Conservation (phyloP, 441 rosid genomes). For the Melastoma candidum region DNA sequence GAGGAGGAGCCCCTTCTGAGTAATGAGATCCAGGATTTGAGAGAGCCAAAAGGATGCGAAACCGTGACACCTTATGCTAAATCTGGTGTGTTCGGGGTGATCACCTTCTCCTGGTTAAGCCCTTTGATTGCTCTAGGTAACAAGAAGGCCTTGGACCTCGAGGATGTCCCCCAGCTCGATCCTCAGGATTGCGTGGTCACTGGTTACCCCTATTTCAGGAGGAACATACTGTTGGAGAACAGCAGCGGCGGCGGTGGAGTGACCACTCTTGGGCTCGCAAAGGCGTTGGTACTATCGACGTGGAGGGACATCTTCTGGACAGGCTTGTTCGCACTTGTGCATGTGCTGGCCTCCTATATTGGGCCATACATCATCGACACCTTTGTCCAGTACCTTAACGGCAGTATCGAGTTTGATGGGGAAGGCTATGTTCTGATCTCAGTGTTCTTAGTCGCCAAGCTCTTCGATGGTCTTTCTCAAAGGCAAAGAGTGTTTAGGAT, state of each 20-base stretch:
- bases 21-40: conserved; percentile 26
- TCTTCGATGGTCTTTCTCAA: conserved; percentile 36
- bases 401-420: conserved; percentile 28
- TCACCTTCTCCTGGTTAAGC: conserved; percentile 71
- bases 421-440: conserved; percentile 42
- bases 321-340: conserved; percentile 30
- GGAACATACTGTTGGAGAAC: conserved; percentile 32
- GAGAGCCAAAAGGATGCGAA: conserved; percentile 32
- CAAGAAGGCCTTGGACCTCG: conserved; percentile 63
- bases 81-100: conserved; percentile 43
- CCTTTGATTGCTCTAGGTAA: conserved; percentile 60
- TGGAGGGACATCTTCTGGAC: conserved; percentile 59
- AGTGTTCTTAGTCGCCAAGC: conserved; percentile 36
- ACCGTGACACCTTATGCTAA: conserved; percentile 42
- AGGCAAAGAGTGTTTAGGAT: conserved; percentile 42
- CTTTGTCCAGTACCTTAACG: conserved; percentile 70
- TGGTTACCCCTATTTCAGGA: conserved; percentile 28
- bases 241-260: conserved; percentile 26
- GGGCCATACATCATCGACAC: conserved; percentile 76
- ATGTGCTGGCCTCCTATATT: conserved; percentile 50
- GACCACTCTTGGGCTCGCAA: conserved; percentile 45
- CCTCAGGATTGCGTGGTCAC: conserved; percentile 42
- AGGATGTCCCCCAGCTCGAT: conserved; percentile 82
- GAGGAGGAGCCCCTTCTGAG: conserved; percentile 50
- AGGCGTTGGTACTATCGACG: conserved; percentile 42